A percentile compares a stretch with the other conserved stretches of the same genome.
These are phyloP conservation scores for Fusarium subtropicale DNA, from an alignment of 2,329 filamentous ascomycete genomes.

Conservation along the genomic window DNA sequence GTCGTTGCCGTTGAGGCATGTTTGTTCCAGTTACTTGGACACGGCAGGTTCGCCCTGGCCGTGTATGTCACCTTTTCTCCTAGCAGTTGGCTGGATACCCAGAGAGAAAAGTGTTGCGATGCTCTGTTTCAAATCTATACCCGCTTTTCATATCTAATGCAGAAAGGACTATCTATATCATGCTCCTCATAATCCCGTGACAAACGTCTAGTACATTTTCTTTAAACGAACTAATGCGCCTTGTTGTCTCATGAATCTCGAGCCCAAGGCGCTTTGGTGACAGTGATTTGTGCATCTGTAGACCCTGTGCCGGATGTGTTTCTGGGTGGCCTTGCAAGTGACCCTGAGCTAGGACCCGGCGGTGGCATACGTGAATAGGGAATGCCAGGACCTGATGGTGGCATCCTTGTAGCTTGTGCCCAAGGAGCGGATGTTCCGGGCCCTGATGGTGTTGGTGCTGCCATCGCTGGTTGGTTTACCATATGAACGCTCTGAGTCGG, in stretches of 20 bases:
- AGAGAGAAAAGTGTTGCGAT: conserved; percentile 45
- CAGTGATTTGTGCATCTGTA: conserved; percentile 54
- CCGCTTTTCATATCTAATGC: conserved; percentile 46
- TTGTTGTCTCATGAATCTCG: conserved; percentile 44
- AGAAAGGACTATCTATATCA: conserved; percentile 21
- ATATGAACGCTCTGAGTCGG: conserved; percentile 67
- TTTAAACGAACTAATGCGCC: not conserved
- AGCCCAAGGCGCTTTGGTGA: conserved; percentile 63
- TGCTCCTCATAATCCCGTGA: conserved; percentile 8
- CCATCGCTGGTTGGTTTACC: conserved; percentile 62
- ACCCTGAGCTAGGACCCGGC: conserved; percentile 47
- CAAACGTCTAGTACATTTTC: not conserved
- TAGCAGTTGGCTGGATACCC: conserved; percentile 51
- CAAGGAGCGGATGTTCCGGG: conserved; percentile 59
- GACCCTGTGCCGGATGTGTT: conserved; percentile 45
- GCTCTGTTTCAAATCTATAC: conserved; percentile 50
- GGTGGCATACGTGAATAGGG: conserved; percentile 54
- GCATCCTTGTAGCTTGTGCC: conserved; percentile 57
- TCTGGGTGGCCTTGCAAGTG: conserved; percentile 40
- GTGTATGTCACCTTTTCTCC: conserved; percentile 40
- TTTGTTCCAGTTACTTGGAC: conserved; percentile 1
- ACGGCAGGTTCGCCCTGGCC: conserved; percentile 9
- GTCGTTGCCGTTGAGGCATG: conserved; percentile 10
- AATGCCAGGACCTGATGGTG: conserved; percentile 52
- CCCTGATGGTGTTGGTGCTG: conserved; percentile 36